These are phyloP conservation scores for Chrysoporthe deuterocubensis DNA, from an alignment of 2,329 filamentous ascomycete genomes.

Conservation along the genomic window DNA sequence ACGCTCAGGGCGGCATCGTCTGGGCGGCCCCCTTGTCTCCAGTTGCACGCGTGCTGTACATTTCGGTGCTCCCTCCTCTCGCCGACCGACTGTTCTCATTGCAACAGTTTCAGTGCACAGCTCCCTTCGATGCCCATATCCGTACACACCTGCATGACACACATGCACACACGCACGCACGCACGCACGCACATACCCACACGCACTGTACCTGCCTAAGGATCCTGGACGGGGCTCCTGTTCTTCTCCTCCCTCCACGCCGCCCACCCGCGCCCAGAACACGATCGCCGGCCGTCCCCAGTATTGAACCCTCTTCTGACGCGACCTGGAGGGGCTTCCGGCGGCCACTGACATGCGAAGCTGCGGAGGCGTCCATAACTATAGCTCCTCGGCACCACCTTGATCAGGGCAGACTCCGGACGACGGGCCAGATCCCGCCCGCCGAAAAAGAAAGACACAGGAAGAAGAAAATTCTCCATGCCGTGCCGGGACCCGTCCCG, in stretches of 20 bases:
- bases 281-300: neutral
- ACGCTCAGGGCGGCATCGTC: neutral
- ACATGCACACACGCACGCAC: neutral
- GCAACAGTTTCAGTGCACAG: neutral
- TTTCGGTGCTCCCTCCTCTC: neutral
- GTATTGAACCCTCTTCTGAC: neutral
- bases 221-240: neutral
- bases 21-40: neutral
- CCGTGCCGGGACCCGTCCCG: slow-evolving; percentile 18
- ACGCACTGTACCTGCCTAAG: neutral
- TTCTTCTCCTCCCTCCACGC: neutral
- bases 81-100: neutral
- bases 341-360: slow-evolving; percentile 14
- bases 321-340: neutral
- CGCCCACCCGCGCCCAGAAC: neutral
- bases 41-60: neutral
- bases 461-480: slow-evolving; percentile 14
- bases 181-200: neutral
- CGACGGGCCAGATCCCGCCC: neutral
- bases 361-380: slow-evolving; percentile 4
- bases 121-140: neutral
- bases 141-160: neutral
- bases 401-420: neutral
- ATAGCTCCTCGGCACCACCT: slow-evolving; percentile 14
- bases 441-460: neutral